Evolutionary conservation across 2,329 filamentous ascomycete species (phyloP).

Genomic region (Botryotinia calthae): DNA sequence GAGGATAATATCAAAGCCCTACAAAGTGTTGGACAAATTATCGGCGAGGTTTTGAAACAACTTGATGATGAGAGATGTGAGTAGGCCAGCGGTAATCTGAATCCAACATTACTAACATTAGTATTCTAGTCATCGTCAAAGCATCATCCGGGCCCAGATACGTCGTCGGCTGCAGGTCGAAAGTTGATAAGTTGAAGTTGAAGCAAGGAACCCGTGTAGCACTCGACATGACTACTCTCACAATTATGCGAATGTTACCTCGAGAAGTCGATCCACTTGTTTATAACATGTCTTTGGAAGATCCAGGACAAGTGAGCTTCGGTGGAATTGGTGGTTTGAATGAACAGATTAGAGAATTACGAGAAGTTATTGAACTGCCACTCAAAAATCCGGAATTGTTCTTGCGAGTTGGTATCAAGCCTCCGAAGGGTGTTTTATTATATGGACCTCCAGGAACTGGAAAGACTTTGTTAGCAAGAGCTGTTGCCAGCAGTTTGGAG

Average conservation of each 20-base stretch:
- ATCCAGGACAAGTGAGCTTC: constrained; percentile 96
- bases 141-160: constrained; percentile 96
- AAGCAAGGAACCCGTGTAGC: constrained; percentile 98
- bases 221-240: constrained; percentile 98
- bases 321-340: constrained; percentile 96
- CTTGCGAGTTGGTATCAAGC: constrained; percentile 95
- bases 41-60: constrained; percentile 98
- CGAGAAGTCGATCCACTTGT: constrained; percentile 97
- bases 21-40: constrained; percentile 98
- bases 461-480: constrained; percentile 91
- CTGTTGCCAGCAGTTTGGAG: constrained; percentile 92
- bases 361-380: constrained; percentile 96
- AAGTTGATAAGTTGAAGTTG: constrained; percentile 94
- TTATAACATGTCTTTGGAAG: constrained; percentile 99
- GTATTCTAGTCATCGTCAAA: constrained; percentile 82
- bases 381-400: constrained; percentile 99
- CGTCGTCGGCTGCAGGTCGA: constrained; percentile 96
- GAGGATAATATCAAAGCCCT: constrained; percentile 99
- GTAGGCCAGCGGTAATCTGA: constrained; percentile 39
- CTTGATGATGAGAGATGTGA: constrained; percentile 97
- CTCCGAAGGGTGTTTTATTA: constrained; percentile 92
- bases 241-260: constrained; percentile 99
- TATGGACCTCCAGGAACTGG: constrained; percentile 97
- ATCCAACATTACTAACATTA: constrained; percentile 28
- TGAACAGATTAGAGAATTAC: constrained; percentile 94